Base-by-base conservation (phyloP, 2,329 filamentous ascomycete species). In the Aspergillus ochraceus region DNA sequence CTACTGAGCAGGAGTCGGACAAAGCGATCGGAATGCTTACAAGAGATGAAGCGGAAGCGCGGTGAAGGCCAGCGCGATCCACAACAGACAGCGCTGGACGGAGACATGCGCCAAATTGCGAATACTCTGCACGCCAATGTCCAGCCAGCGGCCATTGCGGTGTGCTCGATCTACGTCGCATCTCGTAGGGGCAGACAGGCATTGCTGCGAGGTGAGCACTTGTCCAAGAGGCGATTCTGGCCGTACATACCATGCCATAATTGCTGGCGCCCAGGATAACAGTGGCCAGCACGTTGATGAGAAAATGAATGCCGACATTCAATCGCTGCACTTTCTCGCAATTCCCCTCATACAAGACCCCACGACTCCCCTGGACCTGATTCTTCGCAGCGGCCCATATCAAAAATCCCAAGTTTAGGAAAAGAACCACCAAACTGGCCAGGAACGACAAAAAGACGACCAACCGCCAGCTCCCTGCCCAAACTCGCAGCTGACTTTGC, bases 271-370 rank as follows among this genome's bases (percentile, higher is more conserved):
- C 65, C 1, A 77, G 64, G 0, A 77, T 60, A 2, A 70, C 24
- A 1, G 72, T 76, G 26, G 70, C 71, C 6, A 77, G 53, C 10
- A 71, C 58, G 49, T 77, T 78, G 57, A 78, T 76, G 1, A 65
- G 49, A 4, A 76, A 22, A 60, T 77, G 74, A 10, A 72, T 50
- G 60, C 66, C 71, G 6, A 47, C 49, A 8, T 30, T 50, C 9
- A 54, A 36, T 12, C 29, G 20, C 22, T 42, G 39, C 14, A 52
- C 26, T 6, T 54, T 24, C n/a, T 19, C 26, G 19, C 56, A 58
- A 30, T 29, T n/a, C 9, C 55, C 55, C 4, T 47, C 39, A 9
- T 26, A 29, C 9, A 58, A 6, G 19, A 32, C 24, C 10, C 51
- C 56, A 10, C 39, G 29, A 9, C n/a, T 24, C 11, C 11, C 4